Conservation (phyloP, 179 eudicot species). For the Nepenthes alata region DNA sequence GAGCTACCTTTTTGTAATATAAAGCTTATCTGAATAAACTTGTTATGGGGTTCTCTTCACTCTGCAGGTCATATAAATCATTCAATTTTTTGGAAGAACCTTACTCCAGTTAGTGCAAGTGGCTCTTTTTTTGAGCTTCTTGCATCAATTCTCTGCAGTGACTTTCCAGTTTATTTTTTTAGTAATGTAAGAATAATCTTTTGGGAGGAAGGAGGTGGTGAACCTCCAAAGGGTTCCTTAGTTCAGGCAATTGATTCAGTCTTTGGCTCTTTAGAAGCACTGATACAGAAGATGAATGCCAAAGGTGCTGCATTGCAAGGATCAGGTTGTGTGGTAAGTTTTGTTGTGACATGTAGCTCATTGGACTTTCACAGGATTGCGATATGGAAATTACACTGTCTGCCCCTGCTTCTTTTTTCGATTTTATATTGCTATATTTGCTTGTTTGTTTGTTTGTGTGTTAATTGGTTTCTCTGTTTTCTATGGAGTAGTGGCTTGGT, state of each 20-base stretch:
- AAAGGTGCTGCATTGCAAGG: conserved; percentile 98
- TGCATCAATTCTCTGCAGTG: too few species aligned
- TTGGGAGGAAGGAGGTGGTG: conserved; percentile 84
- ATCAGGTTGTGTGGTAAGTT: conserved; percentile 97
- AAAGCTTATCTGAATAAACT: too few species aligned
- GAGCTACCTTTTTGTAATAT: too few species aligned
- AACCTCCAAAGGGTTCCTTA: conserved; percentile 63
- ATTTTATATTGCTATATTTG: neutral
- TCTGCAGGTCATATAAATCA: conserved; percentile 84
- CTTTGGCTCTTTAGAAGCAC: conserved; percentile 69
- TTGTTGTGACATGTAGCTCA: neutral
- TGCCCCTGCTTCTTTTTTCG: neutral
- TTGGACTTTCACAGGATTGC: neutral
- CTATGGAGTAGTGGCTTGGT: conserved; percentile 79
- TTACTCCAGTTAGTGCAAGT: conserved; percentile 63
- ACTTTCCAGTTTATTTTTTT: too few species aligned
- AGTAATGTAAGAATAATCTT: conserved; percentile 1
- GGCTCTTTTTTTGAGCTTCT: neutral
- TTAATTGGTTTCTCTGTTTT: neutral
- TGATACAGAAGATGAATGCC: conserved; percentile 74
- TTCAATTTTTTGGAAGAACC: conserved; percentile 97
- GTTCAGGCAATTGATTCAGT: conserved; percentile 68
- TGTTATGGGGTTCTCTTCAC: neutral
- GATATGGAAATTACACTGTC: neutral
- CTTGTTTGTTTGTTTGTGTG: too few species aligned